Evolutionary conservation across 2,329 filamentous ascomycete species (phyloP), one percentile per base, ranked within the genome.

Genomic region (Xylaria sp.): DNA sequence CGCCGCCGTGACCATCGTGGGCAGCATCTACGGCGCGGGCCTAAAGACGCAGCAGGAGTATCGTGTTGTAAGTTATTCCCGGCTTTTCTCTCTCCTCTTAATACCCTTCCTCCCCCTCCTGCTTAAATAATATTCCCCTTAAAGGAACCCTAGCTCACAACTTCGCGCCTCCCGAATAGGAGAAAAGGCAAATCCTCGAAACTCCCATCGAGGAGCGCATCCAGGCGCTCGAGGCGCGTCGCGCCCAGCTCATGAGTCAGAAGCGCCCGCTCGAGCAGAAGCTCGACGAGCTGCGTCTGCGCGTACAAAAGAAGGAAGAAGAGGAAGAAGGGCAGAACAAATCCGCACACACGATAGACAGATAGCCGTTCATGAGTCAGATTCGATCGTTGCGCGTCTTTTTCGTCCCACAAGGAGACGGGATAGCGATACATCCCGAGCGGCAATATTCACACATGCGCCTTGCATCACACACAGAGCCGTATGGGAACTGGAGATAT

Each of bases 31-130:
- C 64, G 85, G 85, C 60, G 85, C 84, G 6, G 82, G 82, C 54
- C 74, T 86, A 54, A 86, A 85, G 77, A 80, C 81, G 56, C 82
- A 85, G 67, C 78, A 81, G 66, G 83, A 86, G 69, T 84, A 81
- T 72, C 77, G 79, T 69, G 76, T 83, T 73, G 84, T 85, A 67
- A 47, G 75, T 69, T 14, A 11, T 14, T 19, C 24, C 24, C 24
- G 24, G 24, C 24, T 27, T 27, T 27, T 27, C 24, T 27, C 24
- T 27, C 2, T 27, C 24, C 24, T 4, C 2, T 27, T 27, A 2
- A 27, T 27, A 27, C 24, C 24, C 24, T 27, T 27, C 24, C 24
- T 4, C 24, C 24, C 24, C 24, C 24, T 27, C 24, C 24, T 27
- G 24, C 24, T 27, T 4, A 19, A 53, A n/a, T 27, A 6, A 24